Percentiles rank a stretch among this genome's conserved stretches.
Evolutionary conservation across 352 stramenopile species (phyloP).

Genomic region (Pythium brachiatum): DNA sequence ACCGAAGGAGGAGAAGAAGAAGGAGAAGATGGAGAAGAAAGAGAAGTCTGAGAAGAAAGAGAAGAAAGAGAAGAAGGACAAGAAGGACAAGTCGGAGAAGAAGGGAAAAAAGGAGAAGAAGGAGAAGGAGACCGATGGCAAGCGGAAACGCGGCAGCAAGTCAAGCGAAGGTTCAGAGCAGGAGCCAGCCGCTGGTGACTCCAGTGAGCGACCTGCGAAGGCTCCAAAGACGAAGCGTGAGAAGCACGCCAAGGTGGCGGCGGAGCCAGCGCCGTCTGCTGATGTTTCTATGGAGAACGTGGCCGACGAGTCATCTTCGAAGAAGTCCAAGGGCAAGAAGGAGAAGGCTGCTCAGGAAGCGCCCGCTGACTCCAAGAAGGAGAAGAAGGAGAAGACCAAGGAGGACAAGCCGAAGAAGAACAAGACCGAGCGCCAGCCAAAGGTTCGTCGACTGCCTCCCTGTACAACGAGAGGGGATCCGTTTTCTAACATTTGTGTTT

Average conservation of each 20-base stretch:
- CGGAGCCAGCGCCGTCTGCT: neutral
- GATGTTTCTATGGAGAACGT: conserved; percentile 30
- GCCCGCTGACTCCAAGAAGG: conserved; percentile 24
- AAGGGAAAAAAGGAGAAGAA: conserved; percentile 26
- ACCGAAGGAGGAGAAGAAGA: conserved; percentile 59
- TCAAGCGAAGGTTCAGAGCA: conserved; percentile 8
- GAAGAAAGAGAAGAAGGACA: neutral
- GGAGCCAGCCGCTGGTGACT: conserved; percentile 3
- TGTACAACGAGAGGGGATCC: neutral
- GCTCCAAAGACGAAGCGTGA: conserved; percentile 27
- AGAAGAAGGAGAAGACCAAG: conserved; percentile 20
- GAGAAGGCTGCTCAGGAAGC: conserved; percentile 16
- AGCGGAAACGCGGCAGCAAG: conserved; percentile 21
- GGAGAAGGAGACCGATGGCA: conserved; percentile 12
- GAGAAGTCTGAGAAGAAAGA: conserved; percentile 30
- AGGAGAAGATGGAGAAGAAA: conserved; percentile 23
- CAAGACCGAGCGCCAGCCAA: conserved; percentile 42
- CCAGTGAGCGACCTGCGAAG: conserved; percentile 21
- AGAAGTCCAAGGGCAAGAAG: conserved; percentile 12
- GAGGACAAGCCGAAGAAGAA: conserved; percentile 19
- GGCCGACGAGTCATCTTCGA: conserved; percentile 30
- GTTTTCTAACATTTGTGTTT: neutral
- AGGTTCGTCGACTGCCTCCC: conserved; percentile 17
- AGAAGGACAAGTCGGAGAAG: conserved; percentile 23
- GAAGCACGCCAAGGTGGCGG: conserved; percentile 8